Base-by-base conservation (phyloP, 352 stramenopile species). In the Pythium biforme region DNA sequence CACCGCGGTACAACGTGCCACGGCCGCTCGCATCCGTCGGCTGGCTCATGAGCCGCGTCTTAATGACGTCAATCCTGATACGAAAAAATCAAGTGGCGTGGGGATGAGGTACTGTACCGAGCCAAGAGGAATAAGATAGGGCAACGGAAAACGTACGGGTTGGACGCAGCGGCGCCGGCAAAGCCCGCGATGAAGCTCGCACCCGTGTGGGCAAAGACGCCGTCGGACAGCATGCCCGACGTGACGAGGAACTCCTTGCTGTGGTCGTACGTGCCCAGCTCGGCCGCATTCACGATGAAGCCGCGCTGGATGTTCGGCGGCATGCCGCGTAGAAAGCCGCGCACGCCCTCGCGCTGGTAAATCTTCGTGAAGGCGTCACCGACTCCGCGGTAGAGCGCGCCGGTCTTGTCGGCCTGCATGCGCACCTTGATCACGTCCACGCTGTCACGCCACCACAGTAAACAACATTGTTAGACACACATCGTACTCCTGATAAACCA, bases 401-500 rank as follows among this genome's bases (percentile, higher is more conserved):
- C 85, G 3, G 83, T 74, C 26, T 83, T 81, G 53, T 91, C 79
- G 0, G 81, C 81, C 60, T 96, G 87, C 83, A 96, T 94, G 4
- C 83, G 84, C 46, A 94, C 83, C 69, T 96, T 96, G 68, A 96
- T 92, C 41, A 96, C 87, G 65, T 96, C 87, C 55, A 94, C 77
- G 15, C 85, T 94, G 60, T 11, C 49, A 62, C 26, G 20, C 14
- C 39, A 45, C 31, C 11, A 49, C 23, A 69, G 57, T 62, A 59
- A 23, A 59, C 19, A 39, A 33, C n/a, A 25, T 26, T 34, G 66
- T 48, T 6, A 65, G 14, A 12, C 62, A 23, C 25, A 41, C 27
- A 40, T 48, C 22, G 6, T 22, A 27, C 7, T 25, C 26, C 22
- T 45, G 27, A 50, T n/a, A 26, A 19, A 54, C 20, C n/a, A n/a